Base-by-base conservation (phyloP, 129 eudicot genomes). In the sunflower (Helianthus annuus) region DNA sequence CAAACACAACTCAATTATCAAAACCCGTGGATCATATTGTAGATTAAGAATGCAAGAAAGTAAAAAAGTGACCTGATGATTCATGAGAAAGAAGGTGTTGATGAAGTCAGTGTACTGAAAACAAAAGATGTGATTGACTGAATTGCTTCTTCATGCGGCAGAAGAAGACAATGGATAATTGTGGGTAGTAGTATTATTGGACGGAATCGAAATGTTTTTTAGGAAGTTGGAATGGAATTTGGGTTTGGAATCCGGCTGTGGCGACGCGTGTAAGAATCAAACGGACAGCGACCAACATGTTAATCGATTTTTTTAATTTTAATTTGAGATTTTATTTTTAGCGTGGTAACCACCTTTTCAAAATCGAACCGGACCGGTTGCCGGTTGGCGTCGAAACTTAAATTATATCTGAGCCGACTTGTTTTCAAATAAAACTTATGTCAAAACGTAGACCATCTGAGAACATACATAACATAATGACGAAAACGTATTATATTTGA, bases 241-340 rank as follows among this genome's bases (percentile, higher is more conserved):
- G 51, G 40, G 77, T 70, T 82, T 87, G 83, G 76, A 81, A 72
- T 87, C 93, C 89, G 89, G 66, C 53, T 64, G 85, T 79, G 79
- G 88, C 86, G 86, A 83, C 83, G 80, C 83, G 86, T 77, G 85
- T 48, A 61, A 51, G 68, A 71, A 79, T 73, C 75, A 49, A 58
- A 70, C 39, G 81, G 81, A 71, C 38, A 71, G 44, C 59, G 81
- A 81, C 81, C 29, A 72, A 42, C 76, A 65, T 79, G 42, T 65
- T 45, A 39, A 36, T 59, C 46, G 42, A 19, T 49, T 49, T 48
- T 13, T 4, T 48, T 48, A 0, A 11, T 14, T 48, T 48, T 40
- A 40, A 40, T 24, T 24, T 24, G 29, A 24, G 2, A 24, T 24
- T 24, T 24, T 24, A 24, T 24, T 24, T 24, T 24, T n/a, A n/a